These are phyloP conservation scores for Salix purpurea DNA, from an alignment of 345 rosid species.

Conservation along the genomic window DNA sequence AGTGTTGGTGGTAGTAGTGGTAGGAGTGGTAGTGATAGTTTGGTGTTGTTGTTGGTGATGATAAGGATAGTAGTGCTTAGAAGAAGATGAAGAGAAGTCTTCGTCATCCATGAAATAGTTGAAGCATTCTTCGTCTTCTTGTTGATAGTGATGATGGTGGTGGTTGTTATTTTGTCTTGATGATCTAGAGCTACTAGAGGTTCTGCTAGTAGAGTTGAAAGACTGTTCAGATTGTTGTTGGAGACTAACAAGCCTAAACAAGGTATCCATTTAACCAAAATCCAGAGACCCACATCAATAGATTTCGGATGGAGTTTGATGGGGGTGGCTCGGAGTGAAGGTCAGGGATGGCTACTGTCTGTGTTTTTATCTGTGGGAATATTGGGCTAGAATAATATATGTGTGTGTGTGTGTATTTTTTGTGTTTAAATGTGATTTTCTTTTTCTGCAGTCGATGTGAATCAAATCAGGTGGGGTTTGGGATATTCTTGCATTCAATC, in stretches of 20 bases:
- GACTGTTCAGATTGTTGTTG: slow-evolving; percentile 77
- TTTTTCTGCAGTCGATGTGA: slow-evolving; percentile 47
- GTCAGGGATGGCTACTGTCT: slow-evolving; percentile 14
- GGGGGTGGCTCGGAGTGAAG: neutral
- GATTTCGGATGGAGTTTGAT: neutral
- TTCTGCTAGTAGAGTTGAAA: slow-evolving; percentile 68
- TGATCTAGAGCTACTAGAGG: slow-evolving; percentile 75
- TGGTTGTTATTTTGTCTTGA: slow-evolving; percentile 50
- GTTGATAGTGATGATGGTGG: slow-evolving; percentile 42
- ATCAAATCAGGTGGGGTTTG: slow-evolving; percentile 20
- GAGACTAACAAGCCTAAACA: slow-evolving; percentile 80
- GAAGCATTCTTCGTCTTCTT: slow-evolving; percentile 91
- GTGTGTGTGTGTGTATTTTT: neutral
- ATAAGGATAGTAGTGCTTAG: slow-evolving; percentile 45
- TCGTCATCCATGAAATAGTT: slow-evolving; percentile 99
- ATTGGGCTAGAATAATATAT: slow-evolving; percentile 2
- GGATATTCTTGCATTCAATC: neutral
- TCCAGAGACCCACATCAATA: slow-evolving; percentile 56
- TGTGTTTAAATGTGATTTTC: slow-evolving; percentile 9
- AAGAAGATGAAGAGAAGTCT: slow-evolving; percentile 96
- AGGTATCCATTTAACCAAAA: slow-evolving; percentile 70
- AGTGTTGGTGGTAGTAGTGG: slow-evolving; percentile 33
- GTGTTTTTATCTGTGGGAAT: slow-evolving; percentile 32
- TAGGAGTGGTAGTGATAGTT: slow-evolving; percentile 28
- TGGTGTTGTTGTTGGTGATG: slow-evolving; percentile 35